Evolutionary conservation across 2,329 filamentous ascomycete species (phyloP).

Genomic region (Westerdykella aurantiaca): DNA sequence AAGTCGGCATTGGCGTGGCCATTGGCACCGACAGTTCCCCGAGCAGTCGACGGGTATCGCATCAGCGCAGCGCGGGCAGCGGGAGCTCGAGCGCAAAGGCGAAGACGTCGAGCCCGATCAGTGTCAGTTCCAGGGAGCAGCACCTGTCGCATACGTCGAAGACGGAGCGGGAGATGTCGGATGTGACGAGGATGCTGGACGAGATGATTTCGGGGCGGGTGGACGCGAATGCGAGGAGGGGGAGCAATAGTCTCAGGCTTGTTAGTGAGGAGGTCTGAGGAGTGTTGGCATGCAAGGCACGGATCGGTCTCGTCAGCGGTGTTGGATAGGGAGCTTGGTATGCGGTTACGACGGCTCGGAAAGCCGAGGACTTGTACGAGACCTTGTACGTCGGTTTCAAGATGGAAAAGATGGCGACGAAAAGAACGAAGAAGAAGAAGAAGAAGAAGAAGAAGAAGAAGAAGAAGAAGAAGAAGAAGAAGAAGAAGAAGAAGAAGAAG

Average conservation of each 20-base stretch:
- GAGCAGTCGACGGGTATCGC: constrained; percentile 31
- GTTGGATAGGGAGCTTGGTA: background rate
- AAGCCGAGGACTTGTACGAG: too few relatives aligned
- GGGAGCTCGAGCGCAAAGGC: constrained; percentile 19
- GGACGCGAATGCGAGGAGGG: constrained; percentile 58
- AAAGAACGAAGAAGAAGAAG: too few relatives aligned
- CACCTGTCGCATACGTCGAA: constrained; percentile 17
- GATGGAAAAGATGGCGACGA: too few relatives aligned
- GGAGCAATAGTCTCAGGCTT: constrained; percentile 21
- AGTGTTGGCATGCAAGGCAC: constrained; percentile 8
- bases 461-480: too few relatives aligned
- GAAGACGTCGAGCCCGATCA: constrained; percentile 11
- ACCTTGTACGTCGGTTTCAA: too few relatives aligned
- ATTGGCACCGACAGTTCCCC: constrained; percentile 28
- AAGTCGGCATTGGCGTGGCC: constrained; percentile 21
- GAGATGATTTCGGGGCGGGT: constrained; percentile 93
- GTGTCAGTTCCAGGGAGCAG: constrained; percentile 16
- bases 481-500: too few relatives aligned
- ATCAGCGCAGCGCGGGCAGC: constrained; percentile 28
- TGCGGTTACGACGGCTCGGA: too few relatives aligned
- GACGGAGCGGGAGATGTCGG: constrained; percentile 66
- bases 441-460: too few relatives aligned
- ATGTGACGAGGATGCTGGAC: constrained; percentile 89
- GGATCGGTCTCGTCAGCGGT: constrained; percentile 7
- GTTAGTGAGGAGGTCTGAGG: constrained; percentile 6